These are phyloP conservation scores for Penicillium hordei DNA, from an alignment of 2,329 filamentous ascomycete genomes.

Conservation along the genomic window DNA sequence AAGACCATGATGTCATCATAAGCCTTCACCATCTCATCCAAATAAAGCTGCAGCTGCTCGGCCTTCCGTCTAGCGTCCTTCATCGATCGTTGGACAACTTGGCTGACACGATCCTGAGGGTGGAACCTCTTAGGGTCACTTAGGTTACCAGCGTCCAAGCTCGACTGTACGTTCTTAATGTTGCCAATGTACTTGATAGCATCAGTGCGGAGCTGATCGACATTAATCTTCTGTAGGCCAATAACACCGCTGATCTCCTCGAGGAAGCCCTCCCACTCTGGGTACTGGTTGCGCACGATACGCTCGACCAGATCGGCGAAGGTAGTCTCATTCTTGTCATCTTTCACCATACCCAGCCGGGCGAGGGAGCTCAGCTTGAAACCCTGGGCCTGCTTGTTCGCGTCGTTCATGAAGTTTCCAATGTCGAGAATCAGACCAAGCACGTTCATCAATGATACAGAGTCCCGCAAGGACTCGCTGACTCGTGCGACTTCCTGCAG, in stretches of 20 bases:
- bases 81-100: conserved; percentile 90
- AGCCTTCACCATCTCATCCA: conserved; percentile 86
- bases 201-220: conserved; percentile 84
- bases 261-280: conserved; percentile 87
- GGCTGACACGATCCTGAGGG: conserved; percentile 89
- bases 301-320: conserved; percentile 94
- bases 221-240: conserved; percentile 82
- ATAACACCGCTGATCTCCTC: conserved; percentile 82
- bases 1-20: conserved; percentile 96
- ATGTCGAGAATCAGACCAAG: conserved; percentile 95
- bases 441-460: conserved; percentile 91
- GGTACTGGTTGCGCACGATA: conserved; percentile 93
- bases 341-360: conserved; percentile 94
- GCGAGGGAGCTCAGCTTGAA: conserved; percentile 97
- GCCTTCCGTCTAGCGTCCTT: conserved; percentile 95
- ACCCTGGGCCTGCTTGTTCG: conserved; percentile 94
- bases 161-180: conserved; percentile 88
- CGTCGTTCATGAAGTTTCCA: conserved; percentile 99
- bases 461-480: conserved; percentile 86
- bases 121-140: conserved; percentile 98
- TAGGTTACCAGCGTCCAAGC: conserved; percentile 87
- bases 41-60: conserved; percentile 88
- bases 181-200: conserved; percentile 92
- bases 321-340: conserved; percentile 97
- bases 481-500: conserved; percentile 82